phyloP scores from a whole-genome alignment of 108 stramenopile genomes.

The Cyclotella atomus region DNA sequence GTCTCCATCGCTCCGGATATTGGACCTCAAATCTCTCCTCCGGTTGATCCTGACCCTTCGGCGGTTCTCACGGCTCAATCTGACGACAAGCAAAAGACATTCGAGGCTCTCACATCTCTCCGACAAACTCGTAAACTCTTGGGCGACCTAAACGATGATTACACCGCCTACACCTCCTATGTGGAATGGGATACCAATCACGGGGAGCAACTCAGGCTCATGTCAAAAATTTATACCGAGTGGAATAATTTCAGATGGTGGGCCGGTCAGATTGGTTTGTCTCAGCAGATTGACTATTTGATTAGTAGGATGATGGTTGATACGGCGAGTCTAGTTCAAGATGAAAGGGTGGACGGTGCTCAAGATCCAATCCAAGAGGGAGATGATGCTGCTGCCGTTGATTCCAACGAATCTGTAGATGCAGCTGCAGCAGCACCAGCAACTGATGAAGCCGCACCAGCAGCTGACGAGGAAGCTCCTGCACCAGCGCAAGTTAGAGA shows the following conservation, averaged over 20 bases:
- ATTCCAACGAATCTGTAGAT: neutral
- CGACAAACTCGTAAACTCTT: constrained; percentile 27
- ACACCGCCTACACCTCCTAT: constrained; percentile 38
- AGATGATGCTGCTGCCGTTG: neutral
- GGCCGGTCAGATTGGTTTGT: constrained; percentile 39
- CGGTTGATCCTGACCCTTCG: no score
- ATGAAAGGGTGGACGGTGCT: neutral
- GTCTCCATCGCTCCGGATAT: neutral
- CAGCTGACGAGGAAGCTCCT: neutral
- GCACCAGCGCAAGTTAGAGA: neutral
- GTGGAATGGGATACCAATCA: constrained; percentile 39
- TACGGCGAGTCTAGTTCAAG: neutral
- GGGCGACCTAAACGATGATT: constrained; percentile 52
- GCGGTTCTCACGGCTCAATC: no score
- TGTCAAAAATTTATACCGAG: constrained; percentile 8
- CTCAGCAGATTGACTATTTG: constrained; percentile 33
- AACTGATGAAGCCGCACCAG: no score
- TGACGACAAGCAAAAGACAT: constrained; percentile 7
- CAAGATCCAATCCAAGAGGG: neutral
- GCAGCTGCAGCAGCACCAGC: neutral
- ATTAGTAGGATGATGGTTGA: constrained; percentile 8
- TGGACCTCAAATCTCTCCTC: constrained; percentile 7
- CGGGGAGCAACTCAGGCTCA: constrained; percentile 28
- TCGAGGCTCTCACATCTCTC: constrained; percentile 19
- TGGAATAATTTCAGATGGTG: constrained; percentile 46